Percentiles rank a stretch among this genome's conserved stretches.
Conservation (phyloP, 441 rosid genomes). For the Bruguiera hainesii region DNA sequence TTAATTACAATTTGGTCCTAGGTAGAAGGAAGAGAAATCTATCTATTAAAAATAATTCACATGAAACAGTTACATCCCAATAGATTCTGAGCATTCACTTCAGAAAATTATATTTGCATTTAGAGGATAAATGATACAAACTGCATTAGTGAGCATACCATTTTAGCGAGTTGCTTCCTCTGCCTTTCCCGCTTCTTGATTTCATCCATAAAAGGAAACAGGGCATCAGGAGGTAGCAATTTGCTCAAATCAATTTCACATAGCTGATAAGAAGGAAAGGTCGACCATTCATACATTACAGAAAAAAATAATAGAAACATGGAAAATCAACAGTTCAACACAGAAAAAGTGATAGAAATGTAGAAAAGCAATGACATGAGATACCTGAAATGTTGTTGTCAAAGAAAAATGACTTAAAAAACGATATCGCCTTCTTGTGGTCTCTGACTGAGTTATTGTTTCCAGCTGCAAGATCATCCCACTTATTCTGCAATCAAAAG, state of each 20-base stretch:
- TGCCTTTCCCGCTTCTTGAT: slow-evolving; percentile 82
- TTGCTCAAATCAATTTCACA: slow-evolving; percentile 87
- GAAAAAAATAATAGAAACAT: not conserved
- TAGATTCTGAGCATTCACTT: slow-evolving; percentile 5
- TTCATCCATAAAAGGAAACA: slow-evolving; percentile 84
- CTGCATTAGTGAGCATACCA: slow-evolving; percentile 39
- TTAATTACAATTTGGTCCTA: not conserved
- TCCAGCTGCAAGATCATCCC: slow-evolving; percentile 86
- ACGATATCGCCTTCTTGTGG: slow-evolving; percentile 80
- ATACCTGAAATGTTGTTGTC: slow-evolving; percentile 80
- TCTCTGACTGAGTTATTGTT: slow-evolving; percentile 79
- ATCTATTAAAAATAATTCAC: not conserved
- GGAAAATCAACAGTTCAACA: not conserved
- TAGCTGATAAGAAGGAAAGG: slow-evolving; percentile 48
- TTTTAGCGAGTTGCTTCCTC: slow-evolving; percentile 70
- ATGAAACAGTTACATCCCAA: not conserved
- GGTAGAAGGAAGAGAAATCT: not conserved
- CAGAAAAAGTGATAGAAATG: not conserved
- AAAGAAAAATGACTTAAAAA: slow-evolving; percentile 90
- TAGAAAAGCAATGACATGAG: slow-evolving; percentile 4
- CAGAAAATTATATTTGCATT: not conserved
- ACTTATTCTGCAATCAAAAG: slow-evolving; percentile 49
- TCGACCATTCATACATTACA: slow-evolving; percentile 6
- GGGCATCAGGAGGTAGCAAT: slow-evolving; percentile 55
- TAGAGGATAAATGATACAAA: not conserved